Percentiles rank a stretch among this genome's conserved stretches.
phyloP scores from a whole-genome alignment of 1,139 yeast species.

The Yamadazyma oceani region DNA sequence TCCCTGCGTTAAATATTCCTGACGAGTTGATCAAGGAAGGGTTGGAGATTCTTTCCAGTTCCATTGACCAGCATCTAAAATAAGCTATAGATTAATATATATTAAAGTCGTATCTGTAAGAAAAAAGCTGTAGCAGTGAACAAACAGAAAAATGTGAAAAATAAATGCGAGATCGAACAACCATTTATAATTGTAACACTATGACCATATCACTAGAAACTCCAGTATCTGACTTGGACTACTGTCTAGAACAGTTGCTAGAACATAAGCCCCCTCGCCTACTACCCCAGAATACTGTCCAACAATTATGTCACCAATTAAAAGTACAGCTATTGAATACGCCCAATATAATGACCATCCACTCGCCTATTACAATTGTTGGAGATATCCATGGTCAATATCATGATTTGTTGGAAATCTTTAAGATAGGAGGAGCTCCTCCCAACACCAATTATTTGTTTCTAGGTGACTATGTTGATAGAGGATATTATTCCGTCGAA shows the following conservation, averaged over 20 bases:
- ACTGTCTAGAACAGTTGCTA: conserved; percentile 45
- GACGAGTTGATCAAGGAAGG: conserved; percentile 70
- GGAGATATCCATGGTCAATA: conserved; percentile 99
- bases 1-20: conserved; percentile 87
- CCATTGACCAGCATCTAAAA: conserved; percentile 14
- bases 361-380: conserved; percentile 91
- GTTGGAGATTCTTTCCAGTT: conserved; percentile 53
- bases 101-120: too few species aligned
- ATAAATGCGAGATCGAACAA: background rate
- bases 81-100: background rate
- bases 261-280: conserved; percentile 45
- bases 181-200: background rate
- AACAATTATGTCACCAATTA: conserved; percentile 44
- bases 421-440: conserved; percentile 87
- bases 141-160: too few species aligned
- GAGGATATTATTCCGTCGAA: conserved; percentile 88
- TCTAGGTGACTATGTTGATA: conserved; percentile 90
- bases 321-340: conserved; percentile 39
- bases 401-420: conserved; percentile 88
- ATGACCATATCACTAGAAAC: conserved; percentile 39
- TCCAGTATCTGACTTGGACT: conserved; percentile 42
- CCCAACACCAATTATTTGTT: conserved; percentile 93
- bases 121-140: too few species aligned
- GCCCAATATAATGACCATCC: conserved; percentile 76
- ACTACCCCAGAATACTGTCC: conserved; percentile 43